phyloP scores from a whole-genome alignment of 1,284 basidiomycete species.

The Ganoderma multipileum region DNA sequence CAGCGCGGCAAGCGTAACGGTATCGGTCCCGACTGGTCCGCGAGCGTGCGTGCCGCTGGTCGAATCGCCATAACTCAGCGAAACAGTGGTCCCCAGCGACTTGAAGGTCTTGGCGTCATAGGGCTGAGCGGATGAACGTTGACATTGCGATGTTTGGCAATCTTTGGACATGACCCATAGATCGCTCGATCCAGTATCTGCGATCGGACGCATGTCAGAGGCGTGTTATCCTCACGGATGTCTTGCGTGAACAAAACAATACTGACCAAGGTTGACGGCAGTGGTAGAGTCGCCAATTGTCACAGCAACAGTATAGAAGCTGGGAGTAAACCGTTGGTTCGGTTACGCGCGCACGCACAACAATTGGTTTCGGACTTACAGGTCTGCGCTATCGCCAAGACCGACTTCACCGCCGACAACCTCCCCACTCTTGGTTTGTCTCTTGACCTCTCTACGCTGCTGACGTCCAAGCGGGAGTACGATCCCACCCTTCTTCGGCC shows the following conservation, averaged over 20 bases:
- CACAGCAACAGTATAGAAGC: slow-evolving; percentile 41
- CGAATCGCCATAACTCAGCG: slow-evolving; percentile 45
- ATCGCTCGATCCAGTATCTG: slow-evolving; percentile 44
- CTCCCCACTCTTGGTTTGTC: slow-evolving; percentile 18
- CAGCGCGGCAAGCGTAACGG: slow-evolving; percentile 45
- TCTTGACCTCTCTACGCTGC: slow-evolving; percentile 10
- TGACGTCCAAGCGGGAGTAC: slow-evolving; percentile 23
- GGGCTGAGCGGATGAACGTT: slow-evolving; percentile 30
- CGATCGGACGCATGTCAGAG: neutral
- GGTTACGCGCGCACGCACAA: neutral
- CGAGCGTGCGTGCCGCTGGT: slow-evolving; percentile 44
- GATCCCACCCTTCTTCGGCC: slow-evolving; percentile 22
- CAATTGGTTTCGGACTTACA: slow-evolving; percentile 31
- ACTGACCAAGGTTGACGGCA: slow-evolving; percentile 38
- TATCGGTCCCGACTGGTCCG: slow-evolving; percentile 45
- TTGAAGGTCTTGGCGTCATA: slow-evolving; percentile 37
- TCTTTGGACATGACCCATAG: slow-evolving; percentile 40
- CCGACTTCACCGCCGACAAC: slow-evolving; percentile 33
- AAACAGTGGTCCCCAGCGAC: slow-evolving; percentile 39
- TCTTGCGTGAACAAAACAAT: neutral
- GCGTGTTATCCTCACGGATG: neutral
- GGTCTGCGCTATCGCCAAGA: slow-evolving; percentile 36
- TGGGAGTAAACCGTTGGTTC: neutral
- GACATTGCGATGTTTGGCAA: slow-evolving; percentile 36
- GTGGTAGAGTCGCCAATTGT: slow-evolving; percentile 39